Evolutionary conservation across 441 rosid species (phyloP).

Genomic region (Rhodomyrtus psidioides): DNA sequence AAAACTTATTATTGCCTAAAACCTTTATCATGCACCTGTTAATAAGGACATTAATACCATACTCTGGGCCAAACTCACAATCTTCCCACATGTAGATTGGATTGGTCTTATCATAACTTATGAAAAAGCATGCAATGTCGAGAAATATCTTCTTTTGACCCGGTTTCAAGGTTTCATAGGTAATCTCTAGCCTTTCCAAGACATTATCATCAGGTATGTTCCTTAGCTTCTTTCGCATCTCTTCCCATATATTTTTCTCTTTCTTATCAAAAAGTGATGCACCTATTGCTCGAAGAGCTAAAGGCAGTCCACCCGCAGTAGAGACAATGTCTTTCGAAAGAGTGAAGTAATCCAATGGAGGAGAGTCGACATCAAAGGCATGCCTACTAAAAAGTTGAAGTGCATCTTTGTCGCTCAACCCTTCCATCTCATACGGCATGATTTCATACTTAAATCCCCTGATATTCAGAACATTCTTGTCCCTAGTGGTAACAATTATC

Average conservation of each 20-base stretch:
- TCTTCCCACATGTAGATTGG: background rate
- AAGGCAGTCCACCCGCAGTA: background rate
- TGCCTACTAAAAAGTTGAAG: background rate
- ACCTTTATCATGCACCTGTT: background rate
- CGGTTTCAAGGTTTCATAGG: background rate
- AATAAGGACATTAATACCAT: background rate
- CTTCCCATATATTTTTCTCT: background rate
- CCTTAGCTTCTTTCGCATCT: background rate
- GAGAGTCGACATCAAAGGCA: background rate
- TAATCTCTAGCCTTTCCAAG: background rate
- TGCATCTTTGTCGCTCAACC: background rate
- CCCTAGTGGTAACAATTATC: background rate
- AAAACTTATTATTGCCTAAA: too few relatives aligned
- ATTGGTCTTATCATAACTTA: background rate
- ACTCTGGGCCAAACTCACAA: background rate
- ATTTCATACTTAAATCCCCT: background rate
- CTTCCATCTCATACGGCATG: background rate
- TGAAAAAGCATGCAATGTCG: background rate
- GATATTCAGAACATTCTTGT: background rate
- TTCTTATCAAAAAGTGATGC: background rate
- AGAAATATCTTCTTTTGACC: background rate
- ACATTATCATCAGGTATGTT: background rate
- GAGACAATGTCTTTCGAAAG: background rate
- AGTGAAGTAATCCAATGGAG: background rate
- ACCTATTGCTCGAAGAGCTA: background rate